phyloP scores from a whole-genome alignment of 164 flowering plant species.

The Nelumbo lutea region DNA sequence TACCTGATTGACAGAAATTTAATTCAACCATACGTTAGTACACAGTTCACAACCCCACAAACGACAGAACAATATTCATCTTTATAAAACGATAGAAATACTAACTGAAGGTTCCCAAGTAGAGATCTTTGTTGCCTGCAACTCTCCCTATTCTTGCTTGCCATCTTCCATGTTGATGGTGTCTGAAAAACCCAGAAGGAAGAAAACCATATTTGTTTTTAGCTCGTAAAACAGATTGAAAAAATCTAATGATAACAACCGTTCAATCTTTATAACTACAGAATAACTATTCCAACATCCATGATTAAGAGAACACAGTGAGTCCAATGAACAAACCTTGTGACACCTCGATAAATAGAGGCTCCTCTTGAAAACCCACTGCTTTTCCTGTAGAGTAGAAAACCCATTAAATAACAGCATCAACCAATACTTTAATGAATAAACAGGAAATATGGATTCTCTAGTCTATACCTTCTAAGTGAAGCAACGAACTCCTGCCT shows the following conservation, averaged over 20 bases:
- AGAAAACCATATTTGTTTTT: slow-evolving; percentile 4
- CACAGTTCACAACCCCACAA: too few species aligned
- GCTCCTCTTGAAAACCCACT: slow-evolving; percentile 93
- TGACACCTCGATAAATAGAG: slow-evolving; percentile 79
- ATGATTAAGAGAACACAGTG: background rate
- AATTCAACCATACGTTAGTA: background rate
- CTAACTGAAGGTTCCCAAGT: slow-evolving; percentile 85
- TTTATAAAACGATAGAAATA: background rate
- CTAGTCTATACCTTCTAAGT: slow-evolving; percentile 54
- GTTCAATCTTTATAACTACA: background rate
- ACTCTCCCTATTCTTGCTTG: slow-evolving; percentile 89
- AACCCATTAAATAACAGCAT: slow-evolving; percentile 1
- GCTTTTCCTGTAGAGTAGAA: slow-evolving; percentile 45
- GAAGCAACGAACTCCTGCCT: slow-evolving; percentile 93
- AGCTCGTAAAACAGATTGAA: too few species aligned
- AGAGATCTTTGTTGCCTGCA: slow-evolving; percentile 89
- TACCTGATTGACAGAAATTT: slow-evolving; percentile 32
- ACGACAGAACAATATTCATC: background rate
- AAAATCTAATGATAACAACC: too few species aligned
- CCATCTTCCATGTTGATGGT: slow-evolving; percentile 93
- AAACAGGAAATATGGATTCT: background rate
- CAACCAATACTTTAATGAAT: background rate
- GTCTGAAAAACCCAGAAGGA: slow-evolving; percentile 32
- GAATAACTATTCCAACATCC: too few species aligned
- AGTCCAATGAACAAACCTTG: slow-evolving; percentile 37